Conservation (phyloP, 331 rosid genomes). For the Phaseolus coccineus region DNA sequence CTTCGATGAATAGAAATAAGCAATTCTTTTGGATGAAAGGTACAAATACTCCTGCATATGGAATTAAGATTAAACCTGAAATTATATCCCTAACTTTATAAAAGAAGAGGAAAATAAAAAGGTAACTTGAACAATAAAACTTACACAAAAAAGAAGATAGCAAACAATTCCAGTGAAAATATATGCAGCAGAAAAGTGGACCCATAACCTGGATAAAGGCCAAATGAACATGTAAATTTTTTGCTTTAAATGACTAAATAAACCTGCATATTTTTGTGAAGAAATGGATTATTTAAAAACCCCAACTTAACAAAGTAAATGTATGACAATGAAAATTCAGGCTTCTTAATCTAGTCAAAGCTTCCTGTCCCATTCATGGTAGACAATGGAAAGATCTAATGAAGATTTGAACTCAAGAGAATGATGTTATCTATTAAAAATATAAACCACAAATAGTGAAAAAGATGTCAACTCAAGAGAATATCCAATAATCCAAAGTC, state of each 20-base stretch:
- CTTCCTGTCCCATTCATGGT: not conserved
- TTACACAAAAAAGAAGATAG: conserved; percentile 83
- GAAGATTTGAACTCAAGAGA: not conserved
- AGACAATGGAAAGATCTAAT: conserved; percentile 5
- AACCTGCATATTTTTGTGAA: conserved; percentile 15
- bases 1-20: conserved; percentile 62
- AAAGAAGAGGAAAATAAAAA: conserved; percentile 23
- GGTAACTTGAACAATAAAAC: conserved; percentile 46
- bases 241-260: not conserved
- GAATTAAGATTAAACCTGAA: conserved; percentile 41
- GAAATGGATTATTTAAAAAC: not conserved
- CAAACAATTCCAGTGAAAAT: conserved; percentile 83
- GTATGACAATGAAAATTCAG: not conserved
- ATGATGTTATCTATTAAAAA: not conserved
- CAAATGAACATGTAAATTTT: conserved; percentile 32
- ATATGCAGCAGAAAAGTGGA: conserved; percentile 83
- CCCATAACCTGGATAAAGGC: conserved; percentile 78
- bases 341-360: not conserved
- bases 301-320: conserved; percentile 11
- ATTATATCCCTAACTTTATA: conserved; percentile 14
- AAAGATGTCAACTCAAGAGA: conserved; percentile 1
- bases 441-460: not conserved
- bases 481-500: not conserved
- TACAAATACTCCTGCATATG: conserved; percentile 66
- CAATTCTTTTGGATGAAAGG: conserved; percentile 71